A percentile compares a stretch with the other conserved stretches of the same genome.
These are phyloP conservation scores for Corchorus capsularis DNA, from an alignment of 345 rosid species.

Conservation along the genomic window DNA sequence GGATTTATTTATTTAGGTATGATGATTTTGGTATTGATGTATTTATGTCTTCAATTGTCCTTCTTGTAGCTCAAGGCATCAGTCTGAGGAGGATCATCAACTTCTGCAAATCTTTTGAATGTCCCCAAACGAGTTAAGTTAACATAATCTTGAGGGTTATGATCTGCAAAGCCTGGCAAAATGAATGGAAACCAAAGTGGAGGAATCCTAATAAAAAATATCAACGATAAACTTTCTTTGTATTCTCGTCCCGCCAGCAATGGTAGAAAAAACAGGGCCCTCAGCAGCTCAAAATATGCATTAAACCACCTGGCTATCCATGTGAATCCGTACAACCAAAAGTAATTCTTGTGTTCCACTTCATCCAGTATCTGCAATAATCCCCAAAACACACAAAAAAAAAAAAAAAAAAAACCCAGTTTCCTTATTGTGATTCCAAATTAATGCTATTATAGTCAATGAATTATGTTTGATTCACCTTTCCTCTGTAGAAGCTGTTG, in stretches of 20 bases:
- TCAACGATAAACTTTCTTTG: constrained; percentile 1
- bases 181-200: background rate
- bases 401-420: background rate
- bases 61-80: background rate
- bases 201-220: background rate
- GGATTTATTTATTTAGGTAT: background rate
- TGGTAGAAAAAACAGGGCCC: constrained; percentile 14
- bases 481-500: constrained; percentile 53
- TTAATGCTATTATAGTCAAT: no score
- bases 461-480: constrained; percentile 32
- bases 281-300: background rate
- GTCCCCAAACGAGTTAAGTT: constrained; percentile 16
- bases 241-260: background rate
- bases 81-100: background rate
- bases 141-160: constrained; percentile 10
- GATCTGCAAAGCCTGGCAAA: background rate
- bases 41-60: background rate
- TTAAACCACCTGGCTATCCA: background rate
- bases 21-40: background rate
- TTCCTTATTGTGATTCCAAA: no score
- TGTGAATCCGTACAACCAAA: background rate
- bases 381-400: background rate
- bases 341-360: constrained; percentile 4
- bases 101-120: background rate
- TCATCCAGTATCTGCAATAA: constrained; percentile 2